These are phyloP conservation scores for Metarhizium album DNA, from an alignment of 2,329 filamentous ascomycete species.

Conservation along the genomic window DNA sequence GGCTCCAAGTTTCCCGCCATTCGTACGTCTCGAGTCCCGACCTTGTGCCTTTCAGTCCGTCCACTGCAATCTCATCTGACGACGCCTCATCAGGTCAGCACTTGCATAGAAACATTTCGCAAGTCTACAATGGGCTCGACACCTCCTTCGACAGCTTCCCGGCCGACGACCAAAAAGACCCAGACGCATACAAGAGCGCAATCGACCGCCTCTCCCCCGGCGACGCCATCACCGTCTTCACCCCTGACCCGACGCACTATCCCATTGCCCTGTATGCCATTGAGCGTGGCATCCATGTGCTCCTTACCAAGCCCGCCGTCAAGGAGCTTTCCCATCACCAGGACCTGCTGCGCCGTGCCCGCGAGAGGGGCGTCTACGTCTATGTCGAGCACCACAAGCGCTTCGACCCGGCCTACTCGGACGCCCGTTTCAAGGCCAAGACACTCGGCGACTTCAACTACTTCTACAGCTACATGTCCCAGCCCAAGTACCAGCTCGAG, in stretches of 20 bases:
- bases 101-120: conserved; percentile 74
- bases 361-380: conserved; percentile 71
- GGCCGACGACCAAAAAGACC: conserved; percentile 59
- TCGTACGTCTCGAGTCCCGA: conserved; percentile 47
- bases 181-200: conserved; percentile 77
- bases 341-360: conserved; percentile 59
- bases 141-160: conserved; percentile 78
- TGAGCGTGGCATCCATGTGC: conserved; percentile 75
- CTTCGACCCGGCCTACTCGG: conserved; percentile 85
- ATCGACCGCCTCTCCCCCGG: conserved; percentile 75
- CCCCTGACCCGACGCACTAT: conserved; percentile 85
- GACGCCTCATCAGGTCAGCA: conserved; percentile 59
- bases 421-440: conserved; percentile 67
- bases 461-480: conserved; percentile 95
- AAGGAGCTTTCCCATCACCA: conserved; percentile 75
- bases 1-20: conserved; percentile 88
- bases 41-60: too few species aligned
- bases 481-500: conserved; percentile 83
- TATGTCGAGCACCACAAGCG: conserved; percentile 97
- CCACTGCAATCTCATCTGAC: neutral
- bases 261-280: conserved; percentile 89
- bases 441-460: conserved; percentile 92
- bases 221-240: conserved; percentile 92
- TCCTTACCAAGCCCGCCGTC: conserved; percentile 89
- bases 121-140: conserved; percentile 83